Base-by-base conservation (phyloP, 345 rosid species). In the Bruguiera gymnorhiza region DNA sequence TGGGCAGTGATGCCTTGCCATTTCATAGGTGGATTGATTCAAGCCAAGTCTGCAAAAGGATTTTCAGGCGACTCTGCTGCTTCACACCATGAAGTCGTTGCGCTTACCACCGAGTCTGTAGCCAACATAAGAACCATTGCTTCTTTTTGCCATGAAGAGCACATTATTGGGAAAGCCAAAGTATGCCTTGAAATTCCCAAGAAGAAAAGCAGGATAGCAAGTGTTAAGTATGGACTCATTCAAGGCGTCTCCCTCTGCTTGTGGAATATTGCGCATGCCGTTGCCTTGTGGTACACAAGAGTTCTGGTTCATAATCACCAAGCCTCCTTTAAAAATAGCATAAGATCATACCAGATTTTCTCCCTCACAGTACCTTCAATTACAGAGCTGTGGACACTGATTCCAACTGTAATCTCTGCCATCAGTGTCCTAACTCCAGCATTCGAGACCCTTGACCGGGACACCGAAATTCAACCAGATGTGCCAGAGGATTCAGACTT, bases 1-100 rank as follows among this genome's bases (percentile, higher is more conserved):
- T 86, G 89, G 93, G 93, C 93, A 21, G 90, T 88, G 72, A 88
- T 88, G 93, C 93, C 93, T 32, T 85, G 90, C 78, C 90, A 88
- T 78, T 88, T 88, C 83, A 83, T 88, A 24, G 89, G 93, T 10
- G 93, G 90, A 65, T 75, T 86, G 24, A 81, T 88, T 71, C 90
- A 86, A 72, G 89, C 89, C 75, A 88, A 79, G 51, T 83, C 83
- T n/a, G 87, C 90, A 66, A 80, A 80, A 81, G 93, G 90, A 50
- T 88, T 88, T 65, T 70, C 87, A 1, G 81, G 85, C 0, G 86
- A 86, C 71, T 85, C 85, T 32, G 83, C 89, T 36, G 81, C 83
- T 23, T 79, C 80, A 36, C 79, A 88, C 67, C 29, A 55, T 7
- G 76, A 86, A 64, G 74, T 83, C 34, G 78, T 86, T 21, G 71